These are phyloP conservation scores for Calocybe indica DNA, from an alignment of 768 basidiomycete species.

Conservation along the genomic window DNA sequence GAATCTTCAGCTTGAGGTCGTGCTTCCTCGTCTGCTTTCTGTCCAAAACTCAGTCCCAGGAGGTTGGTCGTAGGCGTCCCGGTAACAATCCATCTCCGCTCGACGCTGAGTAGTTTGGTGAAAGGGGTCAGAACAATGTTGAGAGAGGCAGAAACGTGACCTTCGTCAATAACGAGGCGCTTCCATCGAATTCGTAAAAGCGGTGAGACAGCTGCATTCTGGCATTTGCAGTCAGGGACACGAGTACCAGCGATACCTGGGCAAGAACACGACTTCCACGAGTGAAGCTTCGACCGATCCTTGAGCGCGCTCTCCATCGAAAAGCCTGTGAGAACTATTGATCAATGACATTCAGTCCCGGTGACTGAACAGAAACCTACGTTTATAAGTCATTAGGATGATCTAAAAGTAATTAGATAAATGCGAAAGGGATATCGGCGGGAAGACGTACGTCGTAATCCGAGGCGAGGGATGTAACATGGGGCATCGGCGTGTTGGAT, in stretches of 20 bases:
- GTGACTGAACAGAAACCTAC: conserved; percentile 32
- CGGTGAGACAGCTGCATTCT: conserved; percentile 42
- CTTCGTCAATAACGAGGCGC: conserved; percentile 85
- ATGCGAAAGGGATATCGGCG: neutral
- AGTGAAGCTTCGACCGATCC: conserved; percentile 32
- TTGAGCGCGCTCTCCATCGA: conserved; percentile 42
- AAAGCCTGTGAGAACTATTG: conserved; percentile 37
- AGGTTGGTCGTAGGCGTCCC: conserved; percentile 89
- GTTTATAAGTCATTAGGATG: conserved; percentile 61
- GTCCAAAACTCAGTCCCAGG: conserved; percentile 65
- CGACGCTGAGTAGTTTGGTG: conserved; percentile 60
- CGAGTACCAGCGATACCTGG: conserved; percentile 35
- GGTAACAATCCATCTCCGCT: conserved; percentile 84
- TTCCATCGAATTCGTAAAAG: conserved; percentile 82
- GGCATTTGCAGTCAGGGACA: conserved; percentile 59
- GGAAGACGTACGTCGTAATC: conserved; percentile 63
- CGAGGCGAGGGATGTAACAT: conserved; percentile 51
- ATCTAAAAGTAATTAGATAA: conserved; percentile 34
- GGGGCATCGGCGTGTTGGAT: conserved; percentile 45
- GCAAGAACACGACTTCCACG: conserved; percentile 48
- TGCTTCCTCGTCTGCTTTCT: conserved; percentile 16
- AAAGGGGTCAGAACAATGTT: conserved; percentile 49
- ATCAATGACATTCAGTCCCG: neutral
- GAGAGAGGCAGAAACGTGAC: conserved; percentile 58
- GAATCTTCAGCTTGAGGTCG: conserved; percentile 6